These are phyloP conservation scores for Puccinia novopanici DNA, from an alignment of 1,284 basidiomycete species.

Conservation along the genomic window DNA sequence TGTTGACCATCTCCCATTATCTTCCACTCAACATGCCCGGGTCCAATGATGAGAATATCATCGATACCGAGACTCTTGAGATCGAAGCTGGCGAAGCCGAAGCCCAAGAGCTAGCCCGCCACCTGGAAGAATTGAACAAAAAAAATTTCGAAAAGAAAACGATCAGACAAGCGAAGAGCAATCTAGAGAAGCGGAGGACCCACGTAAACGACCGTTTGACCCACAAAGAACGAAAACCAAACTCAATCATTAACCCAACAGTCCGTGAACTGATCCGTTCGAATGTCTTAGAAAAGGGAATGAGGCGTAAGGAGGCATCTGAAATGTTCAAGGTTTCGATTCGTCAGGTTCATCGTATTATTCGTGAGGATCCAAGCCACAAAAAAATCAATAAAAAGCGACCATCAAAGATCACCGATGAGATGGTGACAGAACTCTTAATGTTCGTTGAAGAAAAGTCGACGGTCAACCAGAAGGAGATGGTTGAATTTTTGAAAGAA, in stretches of 20 bases:
- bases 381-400: background rate
- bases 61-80: too few species aligned
- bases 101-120: background rate
- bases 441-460: background rate
- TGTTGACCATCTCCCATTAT: too few species aligned
- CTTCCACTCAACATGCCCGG: too few species aligned
- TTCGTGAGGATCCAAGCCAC: background rate
- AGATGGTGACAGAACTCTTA: slow-evolving; percentile 4
- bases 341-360: slow-evolving; percentile 4
- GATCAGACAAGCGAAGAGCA: too few species aligned
- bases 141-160: background rate
- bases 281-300: too few species aligned
- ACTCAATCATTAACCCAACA: too few species aligned
- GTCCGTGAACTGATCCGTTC: too few species aligned
- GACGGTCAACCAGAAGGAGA: background rate
- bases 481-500: background rate
- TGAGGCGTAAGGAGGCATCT: too few species aligned
- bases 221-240: background rate
- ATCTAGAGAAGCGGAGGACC: too few species aligned
- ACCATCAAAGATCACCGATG: background rate
- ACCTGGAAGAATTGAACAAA: background rate
- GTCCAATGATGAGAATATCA: too few species aligned
- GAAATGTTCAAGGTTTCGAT: background rate
- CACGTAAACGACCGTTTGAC: background rate
- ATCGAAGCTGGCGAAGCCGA: too few species aligned